Evolutionary conservation across 768 basidiomycete genomes (phyloP).

Genomic region (Mycena metata): DNA sequence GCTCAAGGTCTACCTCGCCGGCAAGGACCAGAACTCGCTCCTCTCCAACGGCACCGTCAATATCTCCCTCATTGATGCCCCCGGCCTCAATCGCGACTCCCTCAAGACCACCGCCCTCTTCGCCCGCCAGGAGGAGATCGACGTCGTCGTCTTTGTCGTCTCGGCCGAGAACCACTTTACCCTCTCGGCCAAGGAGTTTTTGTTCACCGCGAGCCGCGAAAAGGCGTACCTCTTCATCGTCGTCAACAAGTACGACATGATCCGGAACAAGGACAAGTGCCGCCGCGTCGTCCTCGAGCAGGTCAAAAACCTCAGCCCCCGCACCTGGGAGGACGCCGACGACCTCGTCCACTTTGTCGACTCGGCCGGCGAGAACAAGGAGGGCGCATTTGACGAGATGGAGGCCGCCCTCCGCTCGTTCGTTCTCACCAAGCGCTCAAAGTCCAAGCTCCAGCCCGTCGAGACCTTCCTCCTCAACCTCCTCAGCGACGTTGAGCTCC

Average conservation of each 20-base stretch:
- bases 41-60: conserved; percentile 96
- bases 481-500: conserved; percentile 90
- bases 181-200: conserved; percentile 93
- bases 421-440: conserved; percentile 94
- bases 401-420: conserved; percentile 93
- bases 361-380: conserved; percentile 73
- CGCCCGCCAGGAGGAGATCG: conserved; percentile 96
- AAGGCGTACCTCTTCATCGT: conserved; percentile 99
- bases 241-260: conserved; percentile 97
- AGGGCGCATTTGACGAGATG: conserved; percentile 83
- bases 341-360: conserved; percentile 99
- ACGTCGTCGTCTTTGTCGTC: conserved; percentile 98
- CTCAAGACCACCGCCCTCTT: conserved; percentile 96
- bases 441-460: conserved; percentile 95
- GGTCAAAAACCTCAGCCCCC: conserved; percentile 92
- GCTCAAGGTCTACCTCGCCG: conserved; percentile 91
- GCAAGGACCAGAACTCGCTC: conserved; percentile 84
- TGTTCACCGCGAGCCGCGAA: conserved; percentile 92
- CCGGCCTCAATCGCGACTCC: conserved; percentile 96
- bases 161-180: conserved; percentile 99
- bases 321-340: conserved; percentile 89
- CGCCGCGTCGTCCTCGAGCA: conserved; percentile 90
- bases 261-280: conserved; percentile 96
- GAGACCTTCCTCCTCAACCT: conserved; percentile 92
- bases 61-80: conserved; percentile 98